phyloP scores from a whole-genome alignment of 139 green algal genomes.

The Diplosphaera chodatii region DNA sequence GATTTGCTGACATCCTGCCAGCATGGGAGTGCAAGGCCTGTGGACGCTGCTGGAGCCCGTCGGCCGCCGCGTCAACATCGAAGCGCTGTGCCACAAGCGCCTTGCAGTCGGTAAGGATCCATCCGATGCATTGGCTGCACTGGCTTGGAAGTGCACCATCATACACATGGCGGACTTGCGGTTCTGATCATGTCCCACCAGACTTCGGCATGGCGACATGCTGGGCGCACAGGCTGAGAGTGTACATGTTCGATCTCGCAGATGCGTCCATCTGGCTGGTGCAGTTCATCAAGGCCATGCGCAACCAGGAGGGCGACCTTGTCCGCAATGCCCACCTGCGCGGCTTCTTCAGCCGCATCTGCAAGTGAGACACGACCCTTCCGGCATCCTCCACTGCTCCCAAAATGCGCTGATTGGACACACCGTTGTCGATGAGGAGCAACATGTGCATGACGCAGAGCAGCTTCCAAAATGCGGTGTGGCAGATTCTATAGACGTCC shows the following conservation, averaged over 20 bases:
- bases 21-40: slow-evolving; percentile 74
- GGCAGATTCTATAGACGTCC: too few relatives aligned
- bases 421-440: not conserved
- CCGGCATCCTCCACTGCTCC: not conserved
- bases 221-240: too few relatives aligned
- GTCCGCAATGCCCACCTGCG: slow-evolving; percentile 89
- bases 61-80: slow-evolving; percentile 74
- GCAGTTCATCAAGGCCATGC: slow-evolving; percentile 96
- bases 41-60: slow-evolving; percentile 87
- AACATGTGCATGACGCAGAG: not conserved
- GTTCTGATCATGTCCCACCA: not conserved
- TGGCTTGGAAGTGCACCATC: too few relatives aligned
- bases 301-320: slow-evolving; percentile 85
- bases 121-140: too few relatives aligned
- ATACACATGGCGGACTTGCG: too few relatives aligned
- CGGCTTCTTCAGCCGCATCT: slow-evolving; percentile 95
- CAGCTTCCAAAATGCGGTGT: too few relatives aligned
- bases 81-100: slow-evolving; percentile 73
- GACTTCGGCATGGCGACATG: not conserved
- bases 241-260: slow-evolving; percentile 29
- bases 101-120: slow-evolving; percentile 77
- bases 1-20: not conserved
- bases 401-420: not conserved
- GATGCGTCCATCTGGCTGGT: slow-evolving; percentile 96
- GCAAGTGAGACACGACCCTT: slow-evolving; percentile 39